Evolutionary conservation across 2,329 filamentous ascomycete species (phyloP), one percentile per base, ranked within the genome.

Genomic region (Thermochaetoides dissita): DNA sequence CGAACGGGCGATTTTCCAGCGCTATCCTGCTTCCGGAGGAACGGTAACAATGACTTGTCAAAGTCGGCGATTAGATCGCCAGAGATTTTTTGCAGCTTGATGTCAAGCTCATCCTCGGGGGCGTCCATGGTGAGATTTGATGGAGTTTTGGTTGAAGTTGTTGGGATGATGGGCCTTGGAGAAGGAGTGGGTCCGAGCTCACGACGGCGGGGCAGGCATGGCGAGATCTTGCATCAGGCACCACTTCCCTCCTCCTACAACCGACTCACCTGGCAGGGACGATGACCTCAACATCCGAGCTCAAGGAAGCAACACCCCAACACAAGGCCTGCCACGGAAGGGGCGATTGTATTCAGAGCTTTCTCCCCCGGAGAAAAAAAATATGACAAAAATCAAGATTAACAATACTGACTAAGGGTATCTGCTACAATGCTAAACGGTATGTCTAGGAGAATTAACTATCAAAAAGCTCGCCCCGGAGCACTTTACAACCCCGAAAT

Each of bases 71-170:
- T 65, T 45, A 81, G 65, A 44, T 79, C 74, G 7, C 60, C 62
- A 2, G 78, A 78, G 42, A 70, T 63, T 52, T 71, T 74, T 49
- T 79, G 74, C 42, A 81, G 68, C 57, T 76, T 71, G 42, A 79
- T 63, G 51, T 81, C 78, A 43, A 67, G 57, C 39, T 81, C 78
- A 30, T 70, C 65, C 36, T 79, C 76, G 31, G 68, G 58, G 11
- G 66, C 73, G 49, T 82, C 77, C 76, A 81, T 80, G 37, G 41
- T 53, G 36, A 24, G 39, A 6, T 40, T 33, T 32, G n/a, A 30
- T 39, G 37, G 5, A 36, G 39, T 12, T 39, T 10, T 10, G 32
- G 35, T 32, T 32, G 36, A 30, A 30, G 38, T 40, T 43, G 38
- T 31, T 12, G 24, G 30, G 37, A 32, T 38, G 29, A 38, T 30